Base-by-base conservation (phyloP, 2,329 filamentous ascomycete species). In the Aspergillus piperis region DNA sequence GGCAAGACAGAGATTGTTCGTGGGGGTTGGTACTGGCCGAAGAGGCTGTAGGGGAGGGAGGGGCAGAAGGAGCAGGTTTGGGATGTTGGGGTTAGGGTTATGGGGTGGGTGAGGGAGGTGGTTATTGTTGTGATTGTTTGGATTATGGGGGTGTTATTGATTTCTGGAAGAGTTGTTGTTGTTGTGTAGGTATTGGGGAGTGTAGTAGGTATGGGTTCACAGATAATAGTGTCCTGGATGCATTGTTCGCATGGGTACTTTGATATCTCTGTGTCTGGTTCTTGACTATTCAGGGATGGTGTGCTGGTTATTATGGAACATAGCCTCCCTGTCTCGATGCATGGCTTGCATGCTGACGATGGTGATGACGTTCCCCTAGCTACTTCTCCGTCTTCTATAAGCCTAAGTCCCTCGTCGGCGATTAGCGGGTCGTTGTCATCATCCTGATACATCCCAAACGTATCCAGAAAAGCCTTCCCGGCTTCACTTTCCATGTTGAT, bases 1-100 rank as follows among this genome's bases (percentile, higher is more conserved):
- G 32, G 32, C 15, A 44, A 8, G 3, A 44, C 17, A 8, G 17
- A 11, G 41, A 44, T 44, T n/a, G 41, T 21, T 5, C 19, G 17
- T 0, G 41, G 41, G 19, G 41, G 41, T 3, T 72, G 70, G 50
- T 73, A 36, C 1, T 36, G 32, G 1, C 80, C 80, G 0, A 77
- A 57, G 8, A 82, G 70, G 1, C 76, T 74, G 49, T 80, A 81
- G 0, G 67, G 54, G 11, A 76, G 72, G 13, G 77, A 67, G 2
- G 64, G 56, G 62, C 79, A 82, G 72, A 77, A 81, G 60, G 78
- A 65, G 62, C 80, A 82, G 1, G 71, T 66, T 56, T 60, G 11
- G 58, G 25, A 5, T 65, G 32, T 11, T 68, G 63, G 5, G 69
- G 63, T 60, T 74, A 65, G 79, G 11, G 57, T 51, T 19, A 81